Base-by-base conservation (phyloP, 257 asterid genomes). In the Eucommia ulmoides region DNA sequence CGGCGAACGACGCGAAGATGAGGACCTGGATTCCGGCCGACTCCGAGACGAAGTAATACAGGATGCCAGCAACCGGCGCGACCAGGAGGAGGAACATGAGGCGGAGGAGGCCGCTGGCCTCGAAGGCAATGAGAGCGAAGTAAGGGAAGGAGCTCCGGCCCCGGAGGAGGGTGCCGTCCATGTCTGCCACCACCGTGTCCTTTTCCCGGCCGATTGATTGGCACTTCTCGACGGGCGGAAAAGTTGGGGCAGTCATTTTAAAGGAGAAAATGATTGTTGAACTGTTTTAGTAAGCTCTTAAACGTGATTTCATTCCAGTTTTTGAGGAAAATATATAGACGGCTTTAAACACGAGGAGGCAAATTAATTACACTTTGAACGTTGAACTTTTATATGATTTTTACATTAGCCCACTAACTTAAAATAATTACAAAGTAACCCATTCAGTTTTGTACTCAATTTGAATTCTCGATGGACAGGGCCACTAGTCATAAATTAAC, bases 61-160 rank as follows among this genome's bases (percentile, higher is more conserved):
- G 72, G 3, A 73, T 1, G 1, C 78, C 82, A 12, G 81, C 89
- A 0, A 80, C 1, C 3, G 89, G 89, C 0, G 84, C 46, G 3
- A 49, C 63, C 19, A 80, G 53, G 22, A 80, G 65, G 44, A 76
- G 23, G 51, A 71, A 68, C 2, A 80, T 63, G 16, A 80, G 77
- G 22, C 84, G 55, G 2, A 80, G 22, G 54, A 68, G 15, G 1
- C 84, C 84, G 16, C 84, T 80, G 0, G 63, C 62, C 35, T 80
- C 89, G 18, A 73, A 80, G 11, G 89, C 78, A 1, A 76, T 56
- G 21, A 66, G 50, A 9, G 89, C 82, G 1, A 76, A 80, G 20
- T 74, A 76, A 0, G 89, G 80, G 12, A 80, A 80, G 0, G 89
- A 80, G 51, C 80, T 76, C 2, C 82, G 56, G 0, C 80, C 84